Conservation (phyloP, 2,329 filamentous ascomycete genomes). For the Sporothrix curviconia region DNA sequence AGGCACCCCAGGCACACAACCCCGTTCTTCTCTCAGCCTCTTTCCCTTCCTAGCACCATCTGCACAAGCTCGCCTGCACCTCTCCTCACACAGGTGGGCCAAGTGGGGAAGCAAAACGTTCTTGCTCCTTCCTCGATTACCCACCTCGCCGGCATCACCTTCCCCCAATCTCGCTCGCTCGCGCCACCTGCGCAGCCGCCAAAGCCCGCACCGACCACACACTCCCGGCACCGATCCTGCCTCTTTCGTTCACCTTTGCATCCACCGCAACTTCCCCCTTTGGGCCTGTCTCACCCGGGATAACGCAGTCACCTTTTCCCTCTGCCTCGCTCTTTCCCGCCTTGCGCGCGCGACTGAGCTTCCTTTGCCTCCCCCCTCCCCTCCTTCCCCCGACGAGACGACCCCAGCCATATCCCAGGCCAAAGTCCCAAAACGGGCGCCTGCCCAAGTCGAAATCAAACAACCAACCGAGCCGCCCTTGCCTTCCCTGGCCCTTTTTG, state of each 20-base stretch:
- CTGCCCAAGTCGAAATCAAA: neutral
- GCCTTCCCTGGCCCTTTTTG: neutral
- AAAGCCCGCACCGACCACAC: conserved; percentile 9
- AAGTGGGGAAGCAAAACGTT: conserved; percentile 12
- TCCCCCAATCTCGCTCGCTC: conserved; percentile 13
- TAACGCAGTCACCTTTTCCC: neutral
- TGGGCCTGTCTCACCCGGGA: neutral
- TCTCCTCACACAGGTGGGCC: conserved; percentile 8
- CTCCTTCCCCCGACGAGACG: neutral
- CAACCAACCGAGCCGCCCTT: conserved; percentile 8
- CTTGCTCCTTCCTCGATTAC: conserved; percentile 10
- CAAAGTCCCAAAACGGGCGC: neutral
- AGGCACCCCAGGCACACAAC: neutral
- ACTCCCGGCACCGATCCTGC: neutral
- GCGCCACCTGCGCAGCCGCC: conserved; percentile 9
- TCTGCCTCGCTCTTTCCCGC: neutral
- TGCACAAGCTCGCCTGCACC: neutral
- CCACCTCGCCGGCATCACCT: conserved; percentile 12
- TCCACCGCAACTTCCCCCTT: neutral
- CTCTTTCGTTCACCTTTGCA: conserved; percentile 5
- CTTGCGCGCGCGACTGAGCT: neutral
- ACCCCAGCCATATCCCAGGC: neutral
- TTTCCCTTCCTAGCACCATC: conserved; percentile 6
- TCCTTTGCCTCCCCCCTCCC: neutral
- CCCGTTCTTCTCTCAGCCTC: neutral